These are phyloP conservation scores for Cymbopogon flexuosus DNA, from an alignment of 202 grass and related monocot species.

Conservation along the genomic window DNA sequence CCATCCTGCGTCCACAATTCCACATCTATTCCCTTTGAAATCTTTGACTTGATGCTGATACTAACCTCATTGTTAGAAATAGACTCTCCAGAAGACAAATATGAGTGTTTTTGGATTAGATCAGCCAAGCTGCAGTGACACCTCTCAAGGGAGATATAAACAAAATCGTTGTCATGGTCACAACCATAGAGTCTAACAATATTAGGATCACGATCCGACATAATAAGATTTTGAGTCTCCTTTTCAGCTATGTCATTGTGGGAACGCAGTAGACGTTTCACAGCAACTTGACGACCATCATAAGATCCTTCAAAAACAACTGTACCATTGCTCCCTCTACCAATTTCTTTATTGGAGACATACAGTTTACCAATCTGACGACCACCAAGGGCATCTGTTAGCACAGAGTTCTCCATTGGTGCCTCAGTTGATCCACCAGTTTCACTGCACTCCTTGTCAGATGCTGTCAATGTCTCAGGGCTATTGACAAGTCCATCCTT, in stretches of 20 bases:
- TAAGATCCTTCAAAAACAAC: conserved; percentile 86
- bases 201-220: conserved; percentile 85
- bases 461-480: conserved; percentile 23
- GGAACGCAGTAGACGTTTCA: conserved; percentile 71
- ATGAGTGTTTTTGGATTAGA: conserved; percentile 51
- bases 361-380: conserved; percentile 73
- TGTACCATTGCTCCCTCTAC: conserved; percentile 95
- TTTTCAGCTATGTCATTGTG: conserved; percentile 87
- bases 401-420: conserved; percentile 18
- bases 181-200: conserved; percentile 89
- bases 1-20: conserved; percentile 78
- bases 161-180: conserved; percentile 77
- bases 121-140: conserved; percentile 80
- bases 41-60: conserved; percentile 12
- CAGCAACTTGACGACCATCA: conserved; percentile 73
- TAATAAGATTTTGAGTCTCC: conserved; percentile 92
- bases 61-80: not conserved
- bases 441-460: conserved; percentile 46
- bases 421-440: conserved; percentile 37
- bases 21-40: conserved; percentile 38
- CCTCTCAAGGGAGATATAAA: conserved; percentile 93
- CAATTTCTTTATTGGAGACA: conserved; percentile 82
- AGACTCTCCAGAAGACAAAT: conserved; percentile 2
- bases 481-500: conserved; percentile 36
- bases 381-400: conserved; percentile 42